Evolutionary conservation across 352 stramenopile species (phyloP), one percentile per base, ranked within the genome.

Genomic region (Phytophthora rubi): DNA sequence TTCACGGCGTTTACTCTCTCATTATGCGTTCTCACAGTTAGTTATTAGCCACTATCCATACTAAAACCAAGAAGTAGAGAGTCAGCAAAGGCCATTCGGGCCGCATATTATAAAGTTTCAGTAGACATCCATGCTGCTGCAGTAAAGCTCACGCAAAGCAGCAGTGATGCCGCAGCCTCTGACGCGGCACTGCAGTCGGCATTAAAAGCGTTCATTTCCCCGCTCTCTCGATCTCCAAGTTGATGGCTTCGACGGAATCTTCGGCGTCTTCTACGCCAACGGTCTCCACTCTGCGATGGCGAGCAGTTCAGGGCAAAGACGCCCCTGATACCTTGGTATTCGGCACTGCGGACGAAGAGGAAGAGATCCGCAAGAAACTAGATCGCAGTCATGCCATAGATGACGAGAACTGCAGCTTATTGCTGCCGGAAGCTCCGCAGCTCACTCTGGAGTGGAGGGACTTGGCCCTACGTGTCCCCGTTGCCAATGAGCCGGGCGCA

Each of bases 401-500:
- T 28, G 26, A 62, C n/a, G 56, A 62, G 26, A 54, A 10, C 8
- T 44, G 56, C 56, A 26, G 26, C 2, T 45, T 62, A 16, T 13
- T 62, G 21, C 53, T 68, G 8, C 62, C 52, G 4, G 62, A 68
- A 23, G 32, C 53, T n/a, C 62, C 62, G 7, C 52, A 62, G 21
- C 16, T 76, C 26, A 72, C 63, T 28, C 35, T 86, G 18, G 52
- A 82, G 54, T 88, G 80, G 80, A 65, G 37, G 15, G 62, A 84
- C 42, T 52, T 88, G 33, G 59, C 57, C n/a, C 71, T 81, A 2
- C 59, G 53, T 2, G 67, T 73, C 9, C 53, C 58, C n/a, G 10
- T 68, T 59, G 16, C 47, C 9, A 55, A 45, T 68, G 32, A 54
- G 47, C 73, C 73, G 26, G 80, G 75, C 44, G 15, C 55, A 2